phyloP scores from a whole-genome alignment of 2,329 filamentous ascomycete genomes.

The Didymella exigua region DNA sequence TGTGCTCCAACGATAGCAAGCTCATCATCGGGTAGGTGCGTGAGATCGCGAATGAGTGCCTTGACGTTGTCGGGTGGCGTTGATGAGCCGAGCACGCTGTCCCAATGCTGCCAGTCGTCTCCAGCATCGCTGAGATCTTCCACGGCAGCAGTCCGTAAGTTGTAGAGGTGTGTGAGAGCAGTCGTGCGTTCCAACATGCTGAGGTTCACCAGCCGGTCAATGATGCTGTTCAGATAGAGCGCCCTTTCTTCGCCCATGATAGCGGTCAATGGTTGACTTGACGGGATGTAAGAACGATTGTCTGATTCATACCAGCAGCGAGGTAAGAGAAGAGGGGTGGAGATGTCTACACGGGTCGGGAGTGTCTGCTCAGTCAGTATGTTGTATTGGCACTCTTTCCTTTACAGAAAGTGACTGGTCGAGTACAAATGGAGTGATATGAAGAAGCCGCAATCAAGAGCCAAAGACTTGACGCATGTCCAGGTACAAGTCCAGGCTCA shows the following conservation, averaged over 20 bases:
- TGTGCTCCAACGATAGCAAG: not conserved
- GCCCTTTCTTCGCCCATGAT: conserved; percentile 4
- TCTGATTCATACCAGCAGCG: not conserved
- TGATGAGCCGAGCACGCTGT: not conserved
- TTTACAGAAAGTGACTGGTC: not conserved
- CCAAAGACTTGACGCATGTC: not conserved
- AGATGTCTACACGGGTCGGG: not conserved
- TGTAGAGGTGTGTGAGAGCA: conserved; percentile 13
- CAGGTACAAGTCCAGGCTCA: not conserved
- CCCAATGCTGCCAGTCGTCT: not conserved
- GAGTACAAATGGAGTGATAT: not conserved
- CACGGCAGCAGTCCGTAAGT: conserved; percentile 9
- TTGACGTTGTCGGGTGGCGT: not conserved
- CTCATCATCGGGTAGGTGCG: conserved; percentile 4
- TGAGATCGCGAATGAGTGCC: conserved; percentile 2
- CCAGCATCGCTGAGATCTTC: conserved; percentile 4
- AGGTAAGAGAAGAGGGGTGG: too few relatives aligned
- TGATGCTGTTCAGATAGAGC: not conserved
- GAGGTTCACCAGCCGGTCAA: conserved; percentile 2
- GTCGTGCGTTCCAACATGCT: conserved; percentile 1
- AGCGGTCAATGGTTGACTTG: not conserved
- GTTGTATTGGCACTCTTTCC: not conserved
- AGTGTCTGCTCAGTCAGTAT: not conserved
- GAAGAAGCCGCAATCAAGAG: not conserved
- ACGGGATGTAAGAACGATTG: not conserved